Evolutionary conservation across 2,329 filamentous ascomycete species (phyloP).

Genomic region (Penicillium sp.): DNA sequence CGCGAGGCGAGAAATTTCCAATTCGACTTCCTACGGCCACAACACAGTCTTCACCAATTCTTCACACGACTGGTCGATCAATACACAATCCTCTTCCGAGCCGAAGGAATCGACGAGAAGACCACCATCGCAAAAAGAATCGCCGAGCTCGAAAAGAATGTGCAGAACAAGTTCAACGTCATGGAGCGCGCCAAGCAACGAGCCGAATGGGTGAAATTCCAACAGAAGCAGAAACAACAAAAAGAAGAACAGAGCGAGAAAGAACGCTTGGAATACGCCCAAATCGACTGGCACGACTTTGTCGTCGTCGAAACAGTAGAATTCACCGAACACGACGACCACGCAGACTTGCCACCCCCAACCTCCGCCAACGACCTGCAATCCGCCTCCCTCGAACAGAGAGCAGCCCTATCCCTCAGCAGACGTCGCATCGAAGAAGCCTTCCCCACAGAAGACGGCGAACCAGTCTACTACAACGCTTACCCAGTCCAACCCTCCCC

Average conservation of each 20-base stretch:
- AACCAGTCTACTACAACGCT: slow-evolving; percentile 52
- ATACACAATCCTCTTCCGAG: slow-evolving; percentile 74
- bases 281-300: slow-evolving; percentile 98
- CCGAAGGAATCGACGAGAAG: slow-evolving; percentile 64
- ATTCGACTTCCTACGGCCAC: slow-evolving; percentile 92
- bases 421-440: slow-evolving; percentile 89
- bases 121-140: slow-evolving; percentile 70
- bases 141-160: slow-evolving; percentile 68
- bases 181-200: slow-evolving; percentile 77
- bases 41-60: slow-evolving; percentile 94
- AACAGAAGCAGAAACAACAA: slow-evolving; percentile 79
- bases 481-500: slow-evolving; percentile 41
- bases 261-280: slow-evolving; percentile 70
- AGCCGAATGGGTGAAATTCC: slow-evolving; percentile 80
- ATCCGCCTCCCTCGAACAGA: slow-evolving; percentile 90
- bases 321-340: slow-evolving; percentile 85
- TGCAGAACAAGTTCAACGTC: slow-evolving; percentile 74
- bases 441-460: slow-evolving; percentile 77
- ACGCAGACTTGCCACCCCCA: slow-evolving; percentile 79
- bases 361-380: slow-evolving; percentile 88
- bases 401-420: slow-evolving; percentile 81
- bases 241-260: slow-evolving; percentile 84
- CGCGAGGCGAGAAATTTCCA: slow-evolving; percentile 87
- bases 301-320: slow-evolving; percentile 91
- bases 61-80: slow-evolving; percentile 91